Percentiles rank a stretch among this genome's conserved stretches.
Evolutionary conservation across 2,329 filamentous ascomycete species (phyloP).

Genomic region (Claviceps cyperi): DNA sequence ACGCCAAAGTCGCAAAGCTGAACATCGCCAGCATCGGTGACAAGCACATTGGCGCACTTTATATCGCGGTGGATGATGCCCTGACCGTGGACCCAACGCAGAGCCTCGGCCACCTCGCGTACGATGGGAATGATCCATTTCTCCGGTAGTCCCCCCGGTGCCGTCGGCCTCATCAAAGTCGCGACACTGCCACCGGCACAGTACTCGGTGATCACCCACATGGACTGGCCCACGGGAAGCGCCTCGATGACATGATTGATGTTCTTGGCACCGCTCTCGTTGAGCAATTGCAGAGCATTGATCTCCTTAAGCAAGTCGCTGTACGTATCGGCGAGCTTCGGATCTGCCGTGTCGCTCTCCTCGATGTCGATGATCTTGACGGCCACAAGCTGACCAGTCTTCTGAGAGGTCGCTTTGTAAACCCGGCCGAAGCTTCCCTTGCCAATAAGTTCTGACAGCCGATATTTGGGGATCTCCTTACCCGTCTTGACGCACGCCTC

Average conservation of each 20-base stretch:
- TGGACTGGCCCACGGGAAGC: constrained; percentile 59
- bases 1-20: constrained; percentile 80
- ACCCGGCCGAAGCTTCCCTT: constrained; percentile 63
- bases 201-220: constrained; percentile 84
- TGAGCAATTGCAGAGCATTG: constrained; percentile 55
- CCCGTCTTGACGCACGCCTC: constrained; percentile 46
- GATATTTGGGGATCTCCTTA: constrained; percentile 48
- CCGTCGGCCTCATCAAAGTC: constrained; percentile 54
- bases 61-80: constrained; percentile 59
- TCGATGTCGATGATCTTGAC: constrained; percentile 80
- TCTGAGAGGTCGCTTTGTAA: constrained; percentile 45
- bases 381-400: constrained; percentile 44
- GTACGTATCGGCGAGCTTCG: constrained; percentile 51
- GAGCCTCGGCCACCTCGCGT: constrained; percentile 49
- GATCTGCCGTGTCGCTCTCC: constrained; percentile 54
- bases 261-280: constrained; percentile 60
- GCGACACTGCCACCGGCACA: constrained; percentile 73
- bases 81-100: constrained; percentile 52
- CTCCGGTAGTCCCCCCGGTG: constrained; percentile 50
- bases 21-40: constrained; percentile 61
- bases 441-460: constrained; percentile 58
- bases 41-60: constrained; percentile 66
- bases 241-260: constrained; percentile 73
- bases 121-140: constrained; percentile 56
- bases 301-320: constrained; percentile 57